Conservation (phyloP, 1,139 yeast species). For the Zygoascus sp. region DNA sequence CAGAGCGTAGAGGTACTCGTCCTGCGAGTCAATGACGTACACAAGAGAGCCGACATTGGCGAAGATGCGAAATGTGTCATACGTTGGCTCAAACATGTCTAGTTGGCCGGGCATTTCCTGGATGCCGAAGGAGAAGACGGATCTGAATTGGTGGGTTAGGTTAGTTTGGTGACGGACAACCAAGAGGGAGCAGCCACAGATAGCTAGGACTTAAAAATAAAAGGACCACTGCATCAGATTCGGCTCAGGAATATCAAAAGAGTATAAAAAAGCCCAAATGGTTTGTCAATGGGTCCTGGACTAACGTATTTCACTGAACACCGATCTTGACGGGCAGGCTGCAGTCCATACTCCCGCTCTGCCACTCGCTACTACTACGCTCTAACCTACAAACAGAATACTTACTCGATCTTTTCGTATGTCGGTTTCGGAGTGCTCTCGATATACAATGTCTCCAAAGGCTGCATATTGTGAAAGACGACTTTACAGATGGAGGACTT, state of each 20-base stretch:
- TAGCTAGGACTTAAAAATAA: too few relatives aligned
- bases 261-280: too few relatives aligned
- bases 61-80: constrained; percentile 71
- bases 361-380: too few relatives aligned
- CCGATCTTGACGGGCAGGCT: too few relatives aligned
- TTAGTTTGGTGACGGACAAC: background rate
- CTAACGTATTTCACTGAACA: too few relatives aligned
- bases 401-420: constrained; percentile 38
- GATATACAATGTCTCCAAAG: constrained; percentile 82
- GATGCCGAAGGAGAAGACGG: constrained; percentile 51
- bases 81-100: constrained; percentile 74
- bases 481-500: constrained; percentile 57
- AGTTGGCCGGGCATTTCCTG: constrained; percentile 96
- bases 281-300: too few relatives aligned
- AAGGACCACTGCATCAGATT: too few relatives aligned
- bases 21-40: constrained; percentile 86
- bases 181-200: background rate
- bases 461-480: constrained; percentile 95
- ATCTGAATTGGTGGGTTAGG: background rate
- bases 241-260: too few relatives aligned
- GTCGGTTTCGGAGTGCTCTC: constrained; percentile 91
- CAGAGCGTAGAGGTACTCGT: constrained; percentile 87
- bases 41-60: constrained; percentile 88
- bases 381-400: background rate
- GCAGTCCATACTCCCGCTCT: too few relatives aligned